Evolutionary conservation across 1,284 basidiomycete genomes (phyloP).

Genomic region (Ustilago esculenta): DNA sequence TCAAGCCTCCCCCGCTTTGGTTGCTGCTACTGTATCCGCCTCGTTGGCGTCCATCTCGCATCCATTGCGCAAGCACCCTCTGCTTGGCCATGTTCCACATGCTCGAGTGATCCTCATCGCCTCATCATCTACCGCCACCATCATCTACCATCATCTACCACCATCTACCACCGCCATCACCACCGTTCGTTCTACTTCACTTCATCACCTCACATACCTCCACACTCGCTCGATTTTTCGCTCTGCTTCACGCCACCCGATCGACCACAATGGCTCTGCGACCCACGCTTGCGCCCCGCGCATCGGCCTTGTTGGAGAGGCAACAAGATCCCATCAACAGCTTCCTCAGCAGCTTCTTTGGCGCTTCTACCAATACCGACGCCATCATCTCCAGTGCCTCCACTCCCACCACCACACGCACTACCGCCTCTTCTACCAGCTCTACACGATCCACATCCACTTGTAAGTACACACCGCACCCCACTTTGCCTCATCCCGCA

Average conservation of each 20-base stretch:
- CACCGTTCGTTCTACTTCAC: too few species aligned
- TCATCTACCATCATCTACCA: too few species aligned
- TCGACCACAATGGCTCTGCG: conserved; percentile 11
- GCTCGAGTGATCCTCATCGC: too few species aligned
- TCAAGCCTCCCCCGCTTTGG: too few species aligned
- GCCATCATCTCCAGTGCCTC: conserved; percentile 11
- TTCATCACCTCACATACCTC: too few species aligned
- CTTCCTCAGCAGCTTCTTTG: conserved; percentile 15
- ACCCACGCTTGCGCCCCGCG: conserved; percentile 35
- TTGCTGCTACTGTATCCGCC: too few species aligned
- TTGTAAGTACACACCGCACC: conserved; percentile 19
- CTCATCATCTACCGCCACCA: too few species aligned
- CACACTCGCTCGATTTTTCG: not conserved
- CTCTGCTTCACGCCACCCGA: not conserved
- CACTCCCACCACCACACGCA: conserved; percentile 5
- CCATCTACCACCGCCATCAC: too few species aligned
- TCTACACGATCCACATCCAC: conserved; percentile 7
- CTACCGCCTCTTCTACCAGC: conserved; percentile 3
- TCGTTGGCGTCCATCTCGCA: too few species aligned
- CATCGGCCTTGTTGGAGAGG: conserved; percentile 25
- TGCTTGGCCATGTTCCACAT: too few species aligned
- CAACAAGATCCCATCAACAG: conserved; percentile 19
- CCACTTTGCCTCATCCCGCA: not conserved
- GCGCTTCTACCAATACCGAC: conserved; percentile 18
- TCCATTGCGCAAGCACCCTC: too few species aligned